Evolutionary conservation across 768 basidiomycete genomes (phyloP).

Genomic region (Pisolithus marmoratus): DNA sequence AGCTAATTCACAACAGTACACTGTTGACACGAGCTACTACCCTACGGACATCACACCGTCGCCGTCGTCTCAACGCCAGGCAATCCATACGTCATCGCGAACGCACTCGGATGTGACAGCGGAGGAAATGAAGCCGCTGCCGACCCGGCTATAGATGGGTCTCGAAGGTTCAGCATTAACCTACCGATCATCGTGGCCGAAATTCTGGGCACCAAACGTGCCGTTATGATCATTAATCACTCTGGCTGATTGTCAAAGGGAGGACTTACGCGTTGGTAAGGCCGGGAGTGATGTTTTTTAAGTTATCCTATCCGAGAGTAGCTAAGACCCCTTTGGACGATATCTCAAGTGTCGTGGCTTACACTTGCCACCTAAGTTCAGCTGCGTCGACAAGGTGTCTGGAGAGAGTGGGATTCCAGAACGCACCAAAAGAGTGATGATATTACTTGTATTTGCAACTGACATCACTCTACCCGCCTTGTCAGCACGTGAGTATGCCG

Average conservation of each 20-base stretch:
- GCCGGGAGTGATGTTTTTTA: neutral
- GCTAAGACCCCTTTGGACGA: neutral
- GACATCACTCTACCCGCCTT: neutral
- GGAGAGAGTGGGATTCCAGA: neutral
- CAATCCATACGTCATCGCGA: no score
- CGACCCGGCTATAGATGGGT: neutral
- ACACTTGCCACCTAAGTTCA: neutral
- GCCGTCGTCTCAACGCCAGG: no score
- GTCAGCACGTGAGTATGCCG: neutral
- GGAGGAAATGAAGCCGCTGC: neutral
- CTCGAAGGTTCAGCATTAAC: no score
- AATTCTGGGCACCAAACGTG: conserved; percentile 2
- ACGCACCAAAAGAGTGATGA: neutral
- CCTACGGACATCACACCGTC: no score
- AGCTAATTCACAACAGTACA: no score
- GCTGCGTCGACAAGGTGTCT: neutral
- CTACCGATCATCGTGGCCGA: conserved; percentile 11
- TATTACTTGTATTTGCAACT: neutral
- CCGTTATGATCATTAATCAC: neutral
- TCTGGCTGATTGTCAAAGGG: neutral
- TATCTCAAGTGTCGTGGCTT: neutral
- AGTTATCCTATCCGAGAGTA: neutral
- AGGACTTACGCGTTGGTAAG: neutral
- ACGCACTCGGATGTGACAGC: no score
- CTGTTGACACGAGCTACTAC: no score